Conservation (phyloP, 2,329 filamentous ascomycete genomes). For the Fusarium lyarnte region DNA sequence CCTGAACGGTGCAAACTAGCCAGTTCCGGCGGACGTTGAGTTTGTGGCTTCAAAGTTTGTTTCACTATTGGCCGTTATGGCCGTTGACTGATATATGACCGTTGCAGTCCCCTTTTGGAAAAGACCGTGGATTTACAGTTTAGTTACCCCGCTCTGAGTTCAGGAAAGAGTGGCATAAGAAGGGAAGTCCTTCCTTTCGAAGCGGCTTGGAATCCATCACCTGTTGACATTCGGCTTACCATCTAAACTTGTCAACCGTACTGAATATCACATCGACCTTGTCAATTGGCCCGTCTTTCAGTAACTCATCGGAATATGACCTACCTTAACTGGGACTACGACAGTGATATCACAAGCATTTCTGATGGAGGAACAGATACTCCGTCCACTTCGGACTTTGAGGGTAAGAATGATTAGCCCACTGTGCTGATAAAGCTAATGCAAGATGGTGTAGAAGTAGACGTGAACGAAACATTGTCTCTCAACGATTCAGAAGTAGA, state of each 20-base stretch:
- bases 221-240: background rate
- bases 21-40: background rate
- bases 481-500: background rate
- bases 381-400: background rate
- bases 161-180: background rate
- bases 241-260: no score
- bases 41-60: background rate
- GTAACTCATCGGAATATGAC: background rate
- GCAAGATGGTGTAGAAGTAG: background rate
- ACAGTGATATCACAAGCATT: background rate
- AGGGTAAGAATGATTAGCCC: background rate
- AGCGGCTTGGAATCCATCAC: background rate
- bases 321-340: background rate
- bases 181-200: fast-evolving
- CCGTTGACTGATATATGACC: background rate
- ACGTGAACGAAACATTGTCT: background rate
- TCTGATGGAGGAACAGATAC: background rate
- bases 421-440: background rate
- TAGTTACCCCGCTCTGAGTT: background rate
- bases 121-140: background rate
- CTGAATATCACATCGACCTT: no score
- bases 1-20: background rate
- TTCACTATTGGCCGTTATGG: background rate
- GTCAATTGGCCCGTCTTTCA: no score
- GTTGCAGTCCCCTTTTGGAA: background rate